Conservation (phyloP, 352 stramenopile genomes). For the Pythium diclinum region DNA sequence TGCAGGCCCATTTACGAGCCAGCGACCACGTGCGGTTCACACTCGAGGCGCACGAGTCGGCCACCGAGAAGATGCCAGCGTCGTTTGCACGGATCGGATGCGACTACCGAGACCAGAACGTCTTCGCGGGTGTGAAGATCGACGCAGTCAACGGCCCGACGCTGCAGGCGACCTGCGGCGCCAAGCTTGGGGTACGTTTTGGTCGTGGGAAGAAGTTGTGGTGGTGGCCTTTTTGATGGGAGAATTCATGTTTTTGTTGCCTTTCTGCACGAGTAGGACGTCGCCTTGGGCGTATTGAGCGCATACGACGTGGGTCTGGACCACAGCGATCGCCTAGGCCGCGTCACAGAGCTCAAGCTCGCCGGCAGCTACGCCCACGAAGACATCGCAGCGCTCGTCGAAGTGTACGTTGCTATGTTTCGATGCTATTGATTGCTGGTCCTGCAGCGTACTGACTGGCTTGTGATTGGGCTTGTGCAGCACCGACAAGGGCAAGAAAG, state of each 20-base stretch:
- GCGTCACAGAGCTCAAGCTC: conserved; percentile 60
- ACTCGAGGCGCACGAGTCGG: conserved; percentile 67
- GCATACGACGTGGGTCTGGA: conserved; percentile 79
- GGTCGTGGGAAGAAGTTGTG: neutral
- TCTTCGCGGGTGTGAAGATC: conserved; percentile 68
- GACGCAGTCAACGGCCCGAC: conserved; percentile 79
- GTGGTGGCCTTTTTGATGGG: neutral
- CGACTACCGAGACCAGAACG: conserved; percentile 43
- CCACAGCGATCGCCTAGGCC: conserved; percentile 65
- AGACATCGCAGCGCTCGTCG: conserved; percentile 58
- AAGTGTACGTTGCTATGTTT: conserved; percentile 60
- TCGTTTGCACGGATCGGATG: conserved; percentile 73
- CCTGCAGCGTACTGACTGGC: no score
- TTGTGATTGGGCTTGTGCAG: conserved; percentile 23
- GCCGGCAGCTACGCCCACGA: conserved; percentile 61
- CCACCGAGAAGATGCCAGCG: conserved; percentile 58
- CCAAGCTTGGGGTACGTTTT: conserved; percentile 35
- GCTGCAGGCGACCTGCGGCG: conserved; percentile 55
- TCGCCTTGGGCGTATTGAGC: conserved; percentile 48
- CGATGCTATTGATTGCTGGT: neutral
- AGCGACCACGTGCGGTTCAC: conserved; percentile 59
- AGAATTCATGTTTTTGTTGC: neutral
- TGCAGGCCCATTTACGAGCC: conserved; percentile 64
- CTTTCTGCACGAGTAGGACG: conserved; percentile 17
- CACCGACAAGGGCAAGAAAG: conserved; percentile 60